Conservation (phyloP, 495 filamentous ascomycete species). For the Aspergillus incahuasiensis region DNA sequence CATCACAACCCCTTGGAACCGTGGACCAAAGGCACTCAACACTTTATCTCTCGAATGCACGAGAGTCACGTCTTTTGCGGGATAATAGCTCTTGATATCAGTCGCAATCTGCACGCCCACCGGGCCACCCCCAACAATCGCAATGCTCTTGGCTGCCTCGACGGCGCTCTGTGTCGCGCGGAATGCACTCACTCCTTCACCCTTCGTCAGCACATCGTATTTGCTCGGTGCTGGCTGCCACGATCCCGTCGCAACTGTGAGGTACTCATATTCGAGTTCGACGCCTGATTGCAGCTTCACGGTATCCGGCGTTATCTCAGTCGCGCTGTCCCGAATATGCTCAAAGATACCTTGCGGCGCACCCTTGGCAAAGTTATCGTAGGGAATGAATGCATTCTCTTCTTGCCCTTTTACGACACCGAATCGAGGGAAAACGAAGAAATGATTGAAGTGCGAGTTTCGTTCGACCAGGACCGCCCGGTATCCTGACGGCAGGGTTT, state of each 20-base stretch:
- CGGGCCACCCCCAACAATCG: constrained; percentile 50
- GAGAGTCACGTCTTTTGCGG: constrained; percentile 47
- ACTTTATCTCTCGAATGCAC: constrained; percentile 49
- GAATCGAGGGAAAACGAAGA: constrained; percentile 48
- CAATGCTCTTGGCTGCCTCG: constrained; percentile 30
- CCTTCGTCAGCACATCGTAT: constrained; percentile 5
- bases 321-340: constrained; percentile 23
- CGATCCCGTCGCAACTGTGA: constrained; percentile 34
- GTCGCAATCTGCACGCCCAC: constrained; percentile 50
- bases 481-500: constrained; percentile 45
- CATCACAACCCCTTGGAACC: constrained; percentile 33
- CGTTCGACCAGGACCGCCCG: constrained; percentile 52
- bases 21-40: constrained; percentile 39
- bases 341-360: constrained; percentile 41
- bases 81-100: constrained; percentile 49
- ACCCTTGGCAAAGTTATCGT: constrained; percentile 18
- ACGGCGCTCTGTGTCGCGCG: constrained; percentile 19
- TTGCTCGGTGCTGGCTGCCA: constrained; percentile 15
- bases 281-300: constrained; percentile 10
- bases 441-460: constrained; percentile 56
- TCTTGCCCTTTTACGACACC: constrained; percentile 32
- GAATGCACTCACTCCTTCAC: constrained; percentile 18
- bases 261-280: constrained; percentile 27
- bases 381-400: constrained; percentile 46
- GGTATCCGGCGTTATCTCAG: background rate